phyloP scores from a whole-genome alignment of 2,329 filamentous ascomycete species.

The Venturia nashicola region DNA sequence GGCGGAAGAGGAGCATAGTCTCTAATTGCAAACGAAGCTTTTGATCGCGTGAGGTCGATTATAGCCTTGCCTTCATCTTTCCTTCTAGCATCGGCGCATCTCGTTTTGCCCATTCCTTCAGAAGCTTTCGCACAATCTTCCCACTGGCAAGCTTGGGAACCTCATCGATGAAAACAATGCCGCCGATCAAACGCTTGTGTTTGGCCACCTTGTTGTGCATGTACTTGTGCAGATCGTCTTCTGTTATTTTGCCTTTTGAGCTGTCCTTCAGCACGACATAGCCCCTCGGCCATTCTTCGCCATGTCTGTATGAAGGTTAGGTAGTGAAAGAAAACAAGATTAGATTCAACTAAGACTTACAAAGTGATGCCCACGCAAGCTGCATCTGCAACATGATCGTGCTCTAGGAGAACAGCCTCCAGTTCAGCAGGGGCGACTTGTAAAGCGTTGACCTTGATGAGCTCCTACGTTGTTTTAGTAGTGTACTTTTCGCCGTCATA shows the following conservation, averaged over 20 bases:
- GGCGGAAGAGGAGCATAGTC: no score
- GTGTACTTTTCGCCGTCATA: neutral
- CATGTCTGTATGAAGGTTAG: conserved; percentile 20
- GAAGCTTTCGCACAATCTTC: conserved; percentile 44
- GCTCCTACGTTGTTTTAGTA: conserved; percentile 16
- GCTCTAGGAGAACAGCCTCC: conserved; percentile 39
- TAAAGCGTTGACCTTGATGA: conserved; percentile 31
- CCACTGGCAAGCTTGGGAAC: conserved; percentile 45
- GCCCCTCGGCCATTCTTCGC: conserved; percentile 40
- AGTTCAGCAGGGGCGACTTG: conserved; percentile 28
- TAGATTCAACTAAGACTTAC: conserved; percentile 18
- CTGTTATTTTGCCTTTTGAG: conserved; percentile 23
- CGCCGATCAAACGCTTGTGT: conserved; percentile 40
- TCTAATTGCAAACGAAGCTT: neutral
- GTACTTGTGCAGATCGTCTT: conserved; percentile 19
- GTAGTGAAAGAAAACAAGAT: neutral
- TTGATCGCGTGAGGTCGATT: neutral
- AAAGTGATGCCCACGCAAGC: conserved; percentile 43
- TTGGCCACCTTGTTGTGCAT: conserved; percentile 37
- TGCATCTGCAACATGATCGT: conserved; percentile 41
- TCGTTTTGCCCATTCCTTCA: conserved; percentile 45
- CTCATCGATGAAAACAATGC: conserved; percentile 42
- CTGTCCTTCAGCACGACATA: conserved; percentile 40
- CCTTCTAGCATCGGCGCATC: conserved; percentile 26
- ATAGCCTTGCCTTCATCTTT: conserved; percentile 10